A percentile compares a stretch with the other conserved stretches of the same genome.
phyloP scores from a whole-genome alignment of 1,139 yeast genomes.

The Kodamaea suecica region DNA sequence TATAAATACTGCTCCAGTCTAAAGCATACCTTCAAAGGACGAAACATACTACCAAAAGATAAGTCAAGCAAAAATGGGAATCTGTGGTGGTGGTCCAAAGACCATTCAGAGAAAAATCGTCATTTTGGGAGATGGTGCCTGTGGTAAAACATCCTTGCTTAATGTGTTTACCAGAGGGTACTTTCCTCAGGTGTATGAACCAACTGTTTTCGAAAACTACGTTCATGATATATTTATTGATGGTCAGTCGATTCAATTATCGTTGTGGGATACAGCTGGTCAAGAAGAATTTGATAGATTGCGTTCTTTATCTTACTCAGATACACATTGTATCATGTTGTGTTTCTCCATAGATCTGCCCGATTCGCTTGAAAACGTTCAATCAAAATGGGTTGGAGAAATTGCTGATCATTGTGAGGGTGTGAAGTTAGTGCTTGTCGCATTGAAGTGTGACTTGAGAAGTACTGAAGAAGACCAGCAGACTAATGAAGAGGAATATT shows the following conservation, averaged over 20 bases:
- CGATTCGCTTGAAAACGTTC: conserved; percentile 92
- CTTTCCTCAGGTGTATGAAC: conserved; percentile 97
- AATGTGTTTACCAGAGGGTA: conserved; percentile 97
- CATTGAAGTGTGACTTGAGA: conserved; percentile 90
- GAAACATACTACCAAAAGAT: not conserved
- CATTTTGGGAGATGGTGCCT: conserved; percentile 96
- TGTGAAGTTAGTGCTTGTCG: conserved; percentile 88
- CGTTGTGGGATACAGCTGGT: conserved; percentile 98
- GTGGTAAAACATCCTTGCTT: conserved; percentile 70
- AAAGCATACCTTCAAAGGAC: too few species aligned
- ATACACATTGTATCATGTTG: conserved; percentile 94
- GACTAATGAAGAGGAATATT: conserved; percentile 32
- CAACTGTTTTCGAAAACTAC: conserved; percentile 96
- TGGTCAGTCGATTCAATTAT: conserved; percentile 86
- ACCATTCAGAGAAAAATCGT: conserved; percentile 83
- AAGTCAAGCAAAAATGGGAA: conserved; percentile 20
- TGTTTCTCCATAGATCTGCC: conserved; percentile 94
- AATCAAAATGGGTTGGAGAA: conserved; percentile 91
- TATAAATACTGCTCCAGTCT: too few species aligned
- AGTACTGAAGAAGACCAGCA: conserved; percentile 39
- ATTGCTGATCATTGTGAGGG: conserved; percentile 97
- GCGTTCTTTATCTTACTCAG: conserved; percentile 86
- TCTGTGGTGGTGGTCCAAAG: conserved; percentile 24
- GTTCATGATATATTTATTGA: conserved; percentile 97
- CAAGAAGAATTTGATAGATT: conserved; percentile 96